Evolutionary conservation across 2,329 filamentous ascomycete species (phyloP), one percentile per base, ranked within the genome.

Genomic region (Arthroderma sp.): DNA sequence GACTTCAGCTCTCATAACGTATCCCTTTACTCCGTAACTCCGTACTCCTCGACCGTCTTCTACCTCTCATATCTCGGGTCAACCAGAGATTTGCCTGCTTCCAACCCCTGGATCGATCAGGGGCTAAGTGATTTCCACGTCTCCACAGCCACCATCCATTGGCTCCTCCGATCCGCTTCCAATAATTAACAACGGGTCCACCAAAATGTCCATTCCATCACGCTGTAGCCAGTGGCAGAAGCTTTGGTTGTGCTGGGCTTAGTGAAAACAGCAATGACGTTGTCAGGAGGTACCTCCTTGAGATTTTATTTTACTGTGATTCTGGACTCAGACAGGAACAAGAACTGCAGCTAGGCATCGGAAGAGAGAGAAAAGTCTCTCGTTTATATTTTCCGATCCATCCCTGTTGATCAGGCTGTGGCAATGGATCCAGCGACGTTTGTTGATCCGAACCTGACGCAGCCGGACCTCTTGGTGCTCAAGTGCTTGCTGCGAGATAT

Each of bases 381-480:
- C 39, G 21, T 7, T 21, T 23, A 11, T 21, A 19, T 5, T 8
- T 44, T 8, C 41, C 13, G 3, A 9, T 23, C 13, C 5, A n/a
- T 23, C 41, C 41, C 41, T 47, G 41, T 23, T 47, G 41, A 47
- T 47, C 41, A 47, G 41, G 41, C 23, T 8, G 9, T 23, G 19
- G 41, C 25, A 17, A 51, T 51, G 47, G 47, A 51, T 51, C 47
- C 47, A 31, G 47, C 47, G 25, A 31, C 53, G 37, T 56, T 44
- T 38, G 53, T 57, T 33, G 39, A 59, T 38, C 58, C 58, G n/a
- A 51, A 55, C 55, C 52, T 59, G 43, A 59, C 58, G 28, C 35
- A 41, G 3, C 55, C 44, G 15, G 58, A 59, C 28, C 38, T 52
- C n/a, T 19, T 56, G 39, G 58, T 59, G 25, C 54, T 59, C 15